These are phyloP conservation scores for Amyloporia xantha DNA, from an alignment of 768 basidiomycete genomes.

Conservation along the genomic window DNA sequence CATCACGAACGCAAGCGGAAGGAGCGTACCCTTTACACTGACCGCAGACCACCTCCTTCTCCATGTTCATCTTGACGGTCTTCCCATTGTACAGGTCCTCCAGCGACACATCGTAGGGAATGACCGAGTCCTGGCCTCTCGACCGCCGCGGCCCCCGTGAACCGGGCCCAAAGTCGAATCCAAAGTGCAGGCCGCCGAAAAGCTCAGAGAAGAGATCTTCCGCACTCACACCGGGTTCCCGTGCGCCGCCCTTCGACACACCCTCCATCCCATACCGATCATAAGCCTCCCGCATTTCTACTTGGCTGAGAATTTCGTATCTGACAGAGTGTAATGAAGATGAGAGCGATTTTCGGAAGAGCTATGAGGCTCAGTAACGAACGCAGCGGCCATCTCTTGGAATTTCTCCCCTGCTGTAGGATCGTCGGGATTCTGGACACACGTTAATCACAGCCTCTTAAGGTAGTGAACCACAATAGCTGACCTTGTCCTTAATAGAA, in stretches of 20 bases:
- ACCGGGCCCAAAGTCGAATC: constrained; percentile 48
- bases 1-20: not conserved
- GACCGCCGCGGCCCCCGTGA: constrained; percentile 36
- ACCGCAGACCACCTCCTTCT: constrained; percentile 74
- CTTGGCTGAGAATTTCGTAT: constrained; percentile 77
- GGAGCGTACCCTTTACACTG: constrained; percentile 71
- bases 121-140: constrained; percentile 66
- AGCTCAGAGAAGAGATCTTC: constrained; percentile 72
- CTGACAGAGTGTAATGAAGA: constrained; percentile 28
- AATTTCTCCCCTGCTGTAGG: constrained; percentile 78
- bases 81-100: constrained; percentile 94
- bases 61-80: constrained; percentile 81
- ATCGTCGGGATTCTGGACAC: constrained; percentile 77
- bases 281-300: constrained; percentile 61
- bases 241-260: constrained; percentile 41
- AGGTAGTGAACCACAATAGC: too few relatives aligned
- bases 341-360: not conserved
- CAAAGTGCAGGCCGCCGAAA: constrained; percentile 62
- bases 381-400: constrained; percentile 88
- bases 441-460: not conserved
- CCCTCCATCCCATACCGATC: constrained; percentile 71
- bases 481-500: constrained; percentile 71
- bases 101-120: constrained; percentile 79
- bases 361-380: constrained; percentile 24
- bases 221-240: constrained; percentile 40